Evolutionary conservation across 768 basidiomycete species (phyloP), one percentile per base, ranked within the genome.

Genomic region (Pleurotus giganteus): DNA sequence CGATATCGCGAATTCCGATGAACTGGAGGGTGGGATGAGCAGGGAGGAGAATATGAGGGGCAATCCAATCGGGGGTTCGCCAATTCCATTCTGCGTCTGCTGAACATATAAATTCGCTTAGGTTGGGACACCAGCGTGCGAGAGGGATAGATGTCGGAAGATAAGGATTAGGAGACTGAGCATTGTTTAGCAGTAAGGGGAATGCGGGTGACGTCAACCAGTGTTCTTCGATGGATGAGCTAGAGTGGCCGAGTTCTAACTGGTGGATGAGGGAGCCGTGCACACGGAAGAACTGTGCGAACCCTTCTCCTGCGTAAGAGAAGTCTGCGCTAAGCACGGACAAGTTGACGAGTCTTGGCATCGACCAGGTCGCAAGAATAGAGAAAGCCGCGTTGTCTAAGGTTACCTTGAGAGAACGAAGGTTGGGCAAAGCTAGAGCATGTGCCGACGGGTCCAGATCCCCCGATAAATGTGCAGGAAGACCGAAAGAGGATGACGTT

Each of bases 21-120:
- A 89, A 74, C 65, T 82, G 69, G 9, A 90, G 66, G 5, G 71
- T 72, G 0, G 81, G 78, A 62, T 90, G 88, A 1, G 81, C 65
- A 15, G 87, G 85, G 19, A 90, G 75, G 4, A 90, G 71, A 36
- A 87, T 75, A 53, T 90, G 88, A 2, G 88, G 86, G 12, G 88
- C 85, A 61, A 89, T 89, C 88, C 88, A 89, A 63, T 90, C 87
- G 0, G 88, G 88, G 49, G 73, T 76, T 60, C 83, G 77, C 88
- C 88, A 89, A 58, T 89, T 86, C 88, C 88, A 90, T 61, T 87
- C 87, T 0, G 87, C 88, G 57, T 89, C 86, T 1, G 88, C 88
- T 41, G 78, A 81, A 63, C 86, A 89, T 46, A 90, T 85, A 65
- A 90, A 86, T 61, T 88, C 78, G 29, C 70, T 71, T 32, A 90